Evolutionary conservation across 345 rosid species (phyloP).

Genomic region (Mallotus nudiflorus): DNA sequence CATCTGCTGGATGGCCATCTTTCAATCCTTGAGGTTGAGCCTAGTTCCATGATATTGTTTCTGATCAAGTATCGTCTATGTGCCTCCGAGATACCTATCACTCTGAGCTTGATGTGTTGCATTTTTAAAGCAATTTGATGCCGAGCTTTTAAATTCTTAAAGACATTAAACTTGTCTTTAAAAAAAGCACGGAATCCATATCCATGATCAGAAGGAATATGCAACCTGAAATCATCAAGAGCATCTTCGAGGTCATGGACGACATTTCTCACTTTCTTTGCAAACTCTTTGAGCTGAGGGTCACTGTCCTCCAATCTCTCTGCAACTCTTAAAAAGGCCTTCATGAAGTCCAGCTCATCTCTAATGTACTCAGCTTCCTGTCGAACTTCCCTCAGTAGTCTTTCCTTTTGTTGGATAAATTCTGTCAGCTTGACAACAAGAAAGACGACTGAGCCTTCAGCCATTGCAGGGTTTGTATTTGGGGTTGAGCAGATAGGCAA

Average conservation of each 20-base stretch:
- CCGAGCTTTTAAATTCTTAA: conserved; percentile 16
- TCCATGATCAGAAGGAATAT: conserved; percentile 6
- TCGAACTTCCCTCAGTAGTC: conserved; percentile 14
- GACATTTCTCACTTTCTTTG: conserved; percentile 30
- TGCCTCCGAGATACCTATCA: conserved; percentile 10
- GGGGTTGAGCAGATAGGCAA: too few species aligned
- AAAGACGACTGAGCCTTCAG: conserved; percentile 29
- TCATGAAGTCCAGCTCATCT: conserved; percentile 31
- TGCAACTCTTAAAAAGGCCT: conserved; percentile 29
- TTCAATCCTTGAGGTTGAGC: conserved; percentile 3
- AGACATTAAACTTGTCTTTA: not conserved
- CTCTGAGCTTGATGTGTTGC: conserved; percentile 23
- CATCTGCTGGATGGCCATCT: conserved; percentile 8
- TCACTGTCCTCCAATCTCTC: conserved; percentile 25
- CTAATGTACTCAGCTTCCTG: conserved; percentile 22
- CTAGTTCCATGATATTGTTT: conserved; percentile 14
- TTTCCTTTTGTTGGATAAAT: conserved; percentile 22
- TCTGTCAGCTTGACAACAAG: conserved; percentile 29
- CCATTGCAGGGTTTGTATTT: too few species aligned
- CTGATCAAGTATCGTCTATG: conserved; percentile 19
- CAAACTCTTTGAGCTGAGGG: conserved; percentile 15
- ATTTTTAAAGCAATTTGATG: conserved; percentile 13
- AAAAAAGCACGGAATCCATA: conserved; percentile 13
- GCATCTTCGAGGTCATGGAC: conserved; percentile 32
- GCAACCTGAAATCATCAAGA: conserved; percentile 32